Evolutionary conservation across 2,329 filamentous ascomycete genomes (phyloP).

Genomic region (Cryphonectria parasitica): DNA sequence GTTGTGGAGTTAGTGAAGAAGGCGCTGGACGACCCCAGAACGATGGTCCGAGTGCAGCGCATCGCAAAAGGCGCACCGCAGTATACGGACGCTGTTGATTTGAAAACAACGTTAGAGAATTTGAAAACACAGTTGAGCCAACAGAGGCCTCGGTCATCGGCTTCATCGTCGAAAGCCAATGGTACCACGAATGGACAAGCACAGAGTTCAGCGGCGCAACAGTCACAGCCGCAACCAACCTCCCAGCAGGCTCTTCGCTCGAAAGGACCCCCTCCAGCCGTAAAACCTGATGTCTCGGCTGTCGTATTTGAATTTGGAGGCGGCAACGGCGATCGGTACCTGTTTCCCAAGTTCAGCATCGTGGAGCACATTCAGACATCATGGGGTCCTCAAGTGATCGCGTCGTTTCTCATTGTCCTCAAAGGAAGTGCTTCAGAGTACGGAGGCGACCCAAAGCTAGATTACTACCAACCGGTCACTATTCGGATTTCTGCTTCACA

Average conservation of each 20-base stretch:
- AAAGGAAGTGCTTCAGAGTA: constrained; percentile 71
- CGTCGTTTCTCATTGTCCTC: constrained; percentile 77
- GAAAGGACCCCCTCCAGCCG: constrained; percentile 59
- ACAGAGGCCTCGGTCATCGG: constrained; percentile 34
- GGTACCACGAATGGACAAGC: constrained; percentile 30
- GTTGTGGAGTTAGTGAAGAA: constrained; percentile 61
- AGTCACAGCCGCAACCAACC: constrained; percentile 28
- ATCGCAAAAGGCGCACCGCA: constrained; percentile 56
- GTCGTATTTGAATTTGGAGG: constrained; percentile 70
- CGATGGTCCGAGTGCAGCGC: constrained; percentile 55
- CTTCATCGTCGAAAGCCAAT: constrained; percentile 29
- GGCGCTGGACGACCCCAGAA: constrained; percentile 56
- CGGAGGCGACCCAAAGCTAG: constrained; percentile 63
- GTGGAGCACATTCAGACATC: constrained; percentile 64
- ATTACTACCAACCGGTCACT: constrained; percentile 78
- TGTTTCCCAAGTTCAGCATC: constrained; percentile 79
- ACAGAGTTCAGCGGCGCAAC: constrained; percentile 8
- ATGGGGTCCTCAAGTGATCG: constrained; percentile 64
- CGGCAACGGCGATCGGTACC: constrained; percentile 72
- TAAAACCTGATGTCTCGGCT: constrained; percentile 66
- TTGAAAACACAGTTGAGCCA: constrained; percentile 49
- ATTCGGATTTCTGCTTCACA: constrained; percentile 60
- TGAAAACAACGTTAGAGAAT: constrained; percentile 57
- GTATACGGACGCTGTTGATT: constrained; percentile 56
- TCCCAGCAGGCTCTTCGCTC: constrained; percentile 61